Evolutionary conservation across 257 asterid species (phyloP).

Genomic region (Lithospermum erythrorhizon): DNA sequence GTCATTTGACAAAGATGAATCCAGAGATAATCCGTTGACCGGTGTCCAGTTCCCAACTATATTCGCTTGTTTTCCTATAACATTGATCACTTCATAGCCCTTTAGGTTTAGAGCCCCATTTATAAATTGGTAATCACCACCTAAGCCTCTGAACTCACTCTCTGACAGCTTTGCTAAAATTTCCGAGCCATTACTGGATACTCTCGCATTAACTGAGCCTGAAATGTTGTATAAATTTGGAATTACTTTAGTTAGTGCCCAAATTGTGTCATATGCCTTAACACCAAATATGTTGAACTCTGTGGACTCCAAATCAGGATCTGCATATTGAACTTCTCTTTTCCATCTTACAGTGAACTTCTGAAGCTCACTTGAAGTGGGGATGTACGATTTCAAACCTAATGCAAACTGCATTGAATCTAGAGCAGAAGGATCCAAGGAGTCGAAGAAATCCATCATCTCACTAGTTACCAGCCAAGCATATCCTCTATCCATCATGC

Average conservation of each 20-base stretch:
- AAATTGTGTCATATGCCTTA: conserved; percentile 35
- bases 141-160: conserved; percentile 15
- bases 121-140: conserved; percentile 18
- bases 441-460: conserved; percentile 23
- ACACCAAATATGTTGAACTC: conserved; percentile 18
- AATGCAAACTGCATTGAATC: conserved; percentile 30
- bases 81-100: conserved; percentile 25
- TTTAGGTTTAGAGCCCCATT: conserved; percentile 20
- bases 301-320: conserved; percentile 7
- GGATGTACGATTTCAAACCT: conserved; percentile 27
- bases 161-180: conserved; percentile 1
- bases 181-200: neutral
- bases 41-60: conserved; percentile 36
- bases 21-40: conserved; percentile 17
- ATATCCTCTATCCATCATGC: conserved; percentile 31
- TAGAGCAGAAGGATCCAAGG: conserved; percentile 15
- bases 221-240: neutral
- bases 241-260: conserved; percentile 7
- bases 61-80: conserved; percentile 24
- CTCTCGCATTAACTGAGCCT: neutral
- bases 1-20: conserved; percentile 6
- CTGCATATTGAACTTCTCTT: conserved; percentile 15
- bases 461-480: conserved; percentile 38
- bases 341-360: conserved; percentile 23
- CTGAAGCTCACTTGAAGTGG: conserved; percentile 18